A percentile compares a stretch with the other conserved stretches of the same genome.
Conservation (phyloP, 495 filamentous ascomycete species). For the Trichoderma reesei region DNA sequence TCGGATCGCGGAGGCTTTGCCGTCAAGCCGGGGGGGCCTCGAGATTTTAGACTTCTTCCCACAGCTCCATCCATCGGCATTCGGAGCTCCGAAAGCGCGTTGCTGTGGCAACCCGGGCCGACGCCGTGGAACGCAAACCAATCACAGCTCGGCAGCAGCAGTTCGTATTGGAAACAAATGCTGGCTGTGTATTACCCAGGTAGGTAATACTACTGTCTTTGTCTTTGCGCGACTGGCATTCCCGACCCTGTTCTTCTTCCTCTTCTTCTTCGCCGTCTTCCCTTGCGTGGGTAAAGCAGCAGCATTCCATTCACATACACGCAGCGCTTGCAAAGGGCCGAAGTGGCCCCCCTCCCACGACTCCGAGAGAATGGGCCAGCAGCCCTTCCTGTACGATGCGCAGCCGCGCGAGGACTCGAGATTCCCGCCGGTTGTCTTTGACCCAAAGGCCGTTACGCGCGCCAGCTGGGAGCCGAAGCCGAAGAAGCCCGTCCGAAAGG, state of each 20-base stretch:
- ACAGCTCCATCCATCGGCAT: neutral
- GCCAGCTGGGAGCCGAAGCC: slow-evolving; percentile 52
- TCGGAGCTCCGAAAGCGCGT: slow-evolving; percentile 6
- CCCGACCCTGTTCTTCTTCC: neutral
- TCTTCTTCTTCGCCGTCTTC: neutral
- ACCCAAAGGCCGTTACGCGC: slow-evolving; percentile 72
- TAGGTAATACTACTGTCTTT: neutral
- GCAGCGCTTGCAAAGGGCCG: neutral
- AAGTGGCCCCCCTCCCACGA: neutral
- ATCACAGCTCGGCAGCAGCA: neutral
- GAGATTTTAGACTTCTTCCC: neutral
- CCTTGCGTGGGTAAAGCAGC: neutral
- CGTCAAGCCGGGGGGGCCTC: neutral
- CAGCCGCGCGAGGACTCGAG: slow-evolving; percentile 26
- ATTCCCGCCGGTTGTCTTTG: slow-evolving; percentile 51
- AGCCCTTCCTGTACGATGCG: slow-evolving; percentile 70
- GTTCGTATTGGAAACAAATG: too few relatives aligned
- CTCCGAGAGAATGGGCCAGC: slow-evolving; percentile 27
- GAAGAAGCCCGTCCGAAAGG: slow-evolving; percentile 53
- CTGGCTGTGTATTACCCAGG: neutral
- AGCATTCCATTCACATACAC: neutral
- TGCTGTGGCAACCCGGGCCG: slow-evolving; percentile 7
- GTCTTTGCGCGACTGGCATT: neutral
- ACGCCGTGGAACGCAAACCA: neutral
- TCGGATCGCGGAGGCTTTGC: neutral